Evolutionary conservation across 2,329 filamentous ascomycete species (phyloP).

Genomic region (Myriosclerotinia scirpicola): DNA sequence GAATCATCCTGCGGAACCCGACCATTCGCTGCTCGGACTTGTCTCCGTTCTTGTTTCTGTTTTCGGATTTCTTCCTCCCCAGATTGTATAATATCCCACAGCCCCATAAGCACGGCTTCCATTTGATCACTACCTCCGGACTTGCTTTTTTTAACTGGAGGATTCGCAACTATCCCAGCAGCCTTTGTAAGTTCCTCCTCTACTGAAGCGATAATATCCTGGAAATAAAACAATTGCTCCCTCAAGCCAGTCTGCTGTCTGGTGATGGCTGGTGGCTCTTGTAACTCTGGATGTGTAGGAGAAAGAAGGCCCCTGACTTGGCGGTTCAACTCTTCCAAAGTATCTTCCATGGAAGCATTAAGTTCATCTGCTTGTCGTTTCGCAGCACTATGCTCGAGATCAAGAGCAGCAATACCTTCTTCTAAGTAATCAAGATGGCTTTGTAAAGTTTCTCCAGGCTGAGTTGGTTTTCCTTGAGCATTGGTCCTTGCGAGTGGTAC

Average conservation of each 20-base stretch:
- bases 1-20: slow-evolving; percentile 58
- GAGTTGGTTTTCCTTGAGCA: slow-evolving; percentile 41
- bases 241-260: slow-evolving; percentile 59
- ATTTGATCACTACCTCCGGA: slow-evolving; percentile 54
- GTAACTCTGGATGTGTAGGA: slow-evolving; percentile 49
- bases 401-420: slow-evolving; percentile 60
- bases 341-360: slow-evolving; percentile 46
- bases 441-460: slow-evolving; percentile 50
- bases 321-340: slow-evolving; percentile 62
- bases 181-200: slow-evolving; percentile 41
- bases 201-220: slow-evolving; percentile 56
- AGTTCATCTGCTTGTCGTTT: slow-evolving; percentile 29
- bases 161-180: slow-evolving; percentile 24
- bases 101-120: slow-evolving; percentile 51
- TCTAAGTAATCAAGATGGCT: slow-evolving; percentile 71
- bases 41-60: slow-evolving; percentile 54
- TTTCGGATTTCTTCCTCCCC: slow-evolving; percentile 56
- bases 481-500: slow-evolving; percentile 45
- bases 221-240: slow-evolving; percentile 67
- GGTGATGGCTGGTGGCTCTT: slow-evolving; percentile 57
- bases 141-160: slow-evolving; percentile 31
- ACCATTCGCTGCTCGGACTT: slow-evolving; percentile 56
- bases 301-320: slow-evolving; percentile 61
- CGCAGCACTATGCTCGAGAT: slow-evolving; percentile 50
- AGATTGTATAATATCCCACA: slow-evolving; percentile 53